Base-by-base conservation (phyloP, 257 asterid species). In the Vinca minor region DNA sequence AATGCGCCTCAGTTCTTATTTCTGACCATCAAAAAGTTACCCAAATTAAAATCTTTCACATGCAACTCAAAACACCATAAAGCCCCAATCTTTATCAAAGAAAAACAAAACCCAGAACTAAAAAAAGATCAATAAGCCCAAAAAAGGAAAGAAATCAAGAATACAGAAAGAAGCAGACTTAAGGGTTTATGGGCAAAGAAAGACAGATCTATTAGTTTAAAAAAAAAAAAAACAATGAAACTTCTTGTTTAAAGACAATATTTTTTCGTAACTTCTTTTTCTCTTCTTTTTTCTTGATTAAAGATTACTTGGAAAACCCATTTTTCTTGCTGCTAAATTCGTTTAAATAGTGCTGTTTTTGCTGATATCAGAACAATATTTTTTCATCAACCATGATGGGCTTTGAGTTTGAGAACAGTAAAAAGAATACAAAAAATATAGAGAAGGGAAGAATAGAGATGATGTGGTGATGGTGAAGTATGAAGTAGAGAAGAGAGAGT, bases 151-250 rank as follows among this genome's bases (percentile, higher is more conserved):
- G 44, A 45, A n/a, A n/a, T n/a, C n/a, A n/a, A n/a, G n/a, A n/a
- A n/a, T 17, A 59, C 34, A 15, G 64, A 32, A 23, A 20, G 62
- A 55, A 65, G 41, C 76, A 59, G 59, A 34, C 70, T 18, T 62
- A 68, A 78, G 70, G 73, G 71, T 78, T 54, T 67, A 68, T 57
- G 64, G 64, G 17, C 68, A n/a, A 67, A 66, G 49, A 68, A 39
- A 64, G 50, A 77, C 59, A 80, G 92, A 85, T 85, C 92, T 79
- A 74, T n/a, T 66, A 38, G n/a, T n/a, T n/a, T n/a, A n/a, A n/a
- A n/a, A n/a, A n/a, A n/a, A n/a, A n/a, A n/a, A n/a, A n/a, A n/a
- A n/a, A n/a, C n/a, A n/a, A n/a, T n/a, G n/a, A n/a, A n/a, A n/a
- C n/a, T n/a, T n/a, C n/a, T 79, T 74, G 68, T 32, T 10, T n/a